Evolutionary conservation across 202 grass and related monocot species (phyloP), one percentile per base, ranked within the genome.

Genomic region (Panicum virgatum): DNA sequence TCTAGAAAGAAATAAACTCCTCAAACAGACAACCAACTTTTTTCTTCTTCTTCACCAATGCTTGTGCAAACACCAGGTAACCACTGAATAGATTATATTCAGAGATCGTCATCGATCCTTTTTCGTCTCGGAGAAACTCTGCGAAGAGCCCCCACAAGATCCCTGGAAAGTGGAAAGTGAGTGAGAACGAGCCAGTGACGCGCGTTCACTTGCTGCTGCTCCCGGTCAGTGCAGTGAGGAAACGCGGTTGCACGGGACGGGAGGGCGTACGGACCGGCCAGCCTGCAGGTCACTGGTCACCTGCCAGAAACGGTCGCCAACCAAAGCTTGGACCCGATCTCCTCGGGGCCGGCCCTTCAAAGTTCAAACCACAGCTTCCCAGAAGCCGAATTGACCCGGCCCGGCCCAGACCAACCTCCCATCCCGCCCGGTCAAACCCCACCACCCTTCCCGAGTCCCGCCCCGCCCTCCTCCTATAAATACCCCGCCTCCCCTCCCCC

Each of bases 281-380:
- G 50, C 16, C 32, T 34, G 16, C 36, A n/a, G n/a, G n/a, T n/a
- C n/a, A n/a, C n/a, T 25, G 10, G 14, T 39, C 32, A 73, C 6
- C 34, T 39, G 76, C 46, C 67, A 7, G 79, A 73, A 82, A 73
- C 20, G 40, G 79, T 81, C 79, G 5, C 4, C 9, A 36, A n/a
- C n/a, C n/a, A n/a, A n/a, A 18, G 15, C 60, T 13, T 36, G 18
- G 48, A 51, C 69, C 27, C 52, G 51, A 75, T 42, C 22, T 40
- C 44, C n/a, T n/a, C n/a, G n/a, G 5, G 1, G 18, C 4, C 53
- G 3, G 23, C 23, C 10, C 16, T 38, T 52, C 20, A 14, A 66
- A 51, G 10, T 38, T 52, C 20, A 14, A 66, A 51, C 6, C 76
- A 12, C 3, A 9, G 23, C 19, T 69, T 42, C 50, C 16, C 14